A percentile compares a stretch with the other conserved stretches of the same genome.
phyloP scores from a whole-genome alignment of 805 yeast genomes.

The Kluyveromyces lactis region DNA sequence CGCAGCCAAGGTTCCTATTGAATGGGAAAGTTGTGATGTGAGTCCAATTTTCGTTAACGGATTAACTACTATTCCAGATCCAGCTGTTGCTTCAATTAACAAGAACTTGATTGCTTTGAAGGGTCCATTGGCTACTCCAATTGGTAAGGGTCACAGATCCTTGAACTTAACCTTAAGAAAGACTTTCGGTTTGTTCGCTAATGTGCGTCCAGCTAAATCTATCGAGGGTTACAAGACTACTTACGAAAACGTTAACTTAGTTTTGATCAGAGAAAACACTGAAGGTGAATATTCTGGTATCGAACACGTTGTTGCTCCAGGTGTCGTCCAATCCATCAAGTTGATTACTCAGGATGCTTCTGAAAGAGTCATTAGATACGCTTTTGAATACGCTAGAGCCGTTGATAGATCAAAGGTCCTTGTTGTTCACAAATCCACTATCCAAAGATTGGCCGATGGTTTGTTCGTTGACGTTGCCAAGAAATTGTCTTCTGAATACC shows the following conservation, averaged over 20 bases:
- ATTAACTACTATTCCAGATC: slow-evolving; percentile 85
- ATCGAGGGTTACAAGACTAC: slow-evolving; percentile 89
- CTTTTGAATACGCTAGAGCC: slow-evolving; percentile 90
- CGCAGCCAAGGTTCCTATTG: slow-evolving; percentile 93
- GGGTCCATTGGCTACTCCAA: slow-evolving; percentile 98
- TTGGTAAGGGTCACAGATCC: slow-evolving; percentile 97
- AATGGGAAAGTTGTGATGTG: slow-evolving; percentile 96
- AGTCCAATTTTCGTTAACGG: slow-evolving; percentile 89
- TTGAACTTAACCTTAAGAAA: slow-evolving; percentile 96
- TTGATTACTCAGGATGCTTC: slow-evolving; percentile 94
- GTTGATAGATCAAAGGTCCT: slow-evolving; percentile 80
- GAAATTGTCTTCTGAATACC: slow-evolving; percentile 85
- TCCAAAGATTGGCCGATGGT: slow-evolving; percentile 98
- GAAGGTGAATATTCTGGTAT: slow-evolving; percentile 99
- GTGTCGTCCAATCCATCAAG: slow-evolving; percentile 97
- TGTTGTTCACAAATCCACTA: slow-evolving; percentile 97
- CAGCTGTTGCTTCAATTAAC: slow-evolving; percentile 88
- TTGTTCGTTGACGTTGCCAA: slow-evolving; percentile 87
- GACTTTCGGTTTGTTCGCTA: slow-evolving; percentile 92
- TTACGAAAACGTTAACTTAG: slow-evolving; percentile 77
- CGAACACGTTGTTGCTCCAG: slow-evolving; percentile 96
- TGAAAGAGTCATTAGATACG: slow-evolving; percentile 93
- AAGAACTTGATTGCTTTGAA: slow-evolving; percentile 90
- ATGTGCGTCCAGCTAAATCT: slow-evolving; percentile 94
- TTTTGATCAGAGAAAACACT: slow-evolving; percentile 96